Evolutionary conservation across 495 filamentous ascomycete species (phyloP), one percentile per base, ranked within the genome.

Genomic region (Trichoderma gamsii): DNA sequence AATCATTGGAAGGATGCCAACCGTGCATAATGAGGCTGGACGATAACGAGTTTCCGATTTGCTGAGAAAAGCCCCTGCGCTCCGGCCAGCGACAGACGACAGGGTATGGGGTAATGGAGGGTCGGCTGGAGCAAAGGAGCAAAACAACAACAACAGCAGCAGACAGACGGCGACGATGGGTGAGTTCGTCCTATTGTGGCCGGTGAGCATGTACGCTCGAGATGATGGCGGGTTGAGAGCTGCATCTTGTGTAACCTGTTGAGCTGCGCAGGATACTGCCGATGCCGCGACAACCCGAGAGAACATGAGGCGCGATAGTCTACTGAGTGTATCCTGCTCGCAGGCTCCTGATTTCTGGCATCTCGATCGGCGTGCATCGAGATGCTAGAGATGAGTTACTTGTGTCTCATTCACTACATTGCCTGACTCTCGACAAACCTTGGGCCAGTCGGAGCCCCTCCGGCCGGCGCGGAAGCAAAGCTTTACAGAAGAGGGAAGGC

Each of bases 381-480:
- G 8, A 9, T 32, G 25, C 27, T 13, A 32, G 15, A 61, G 23
- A 21, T 15, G 51, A 21, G 56, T 15, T 18, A 52, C 29, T 29
- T 29, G 46, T 18, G 5, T 52, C 49, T n/a, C 56, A 21, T 13
- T n/a, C 25, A 61, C 4, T 52, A 23, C 9, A 32, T 61, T 25
- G 27, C 16, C 23, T 32, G 56, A 27, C 8, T 27, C 16, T 61
- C n/a, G 8, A 12, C 9, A 12, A 25, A 2, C 13, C 56, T 3
- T 61, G 56, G 52, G 27, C 56, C 56, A 61, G 56, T 61, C 56
- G 56, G 56, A 61, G 27, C 56, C 9, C 56, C 56, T 61, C 56
- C 56, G 56, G 11, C 56, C 27, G 12, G 25, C 12, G 25, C 27
- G 9, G 25, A 61, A 61, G 27, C 56, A 61, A 25, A 21, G n/a